Percentiles rank a stretch among this genome's conserved stretches.
These are phyloP conservation scores for Aspergillus cristatus DNA, from an alignment of 495 filamentous ascomycete genomes.

Conservation along the genomic window DNA sequence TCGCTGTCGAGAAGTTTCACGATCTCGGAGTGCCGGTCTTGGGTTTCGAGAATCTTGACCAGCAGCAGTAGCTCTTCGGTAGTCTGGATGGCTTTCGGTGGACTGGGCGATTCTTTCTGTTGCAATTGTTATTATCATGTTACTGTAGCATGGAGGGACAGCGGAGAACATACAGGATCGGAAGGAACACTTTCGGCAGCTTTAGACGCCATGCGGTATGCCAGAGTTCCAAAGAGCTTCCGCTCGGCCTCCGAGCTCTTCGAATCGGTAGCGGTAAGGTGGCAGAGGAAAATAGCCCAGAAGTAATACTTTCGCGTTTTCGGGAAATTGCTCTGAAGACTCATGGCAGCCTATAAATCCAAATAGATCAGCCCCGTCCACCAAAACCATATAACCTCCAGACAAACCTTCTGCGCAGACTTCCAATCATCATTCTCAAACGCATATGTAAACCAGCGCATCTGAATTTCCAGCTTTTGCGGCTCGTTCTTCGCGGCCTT, in stretches of 20 bases:
- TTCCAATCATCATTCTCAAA: constrained; percentile 44
- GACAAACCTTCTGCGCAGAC: constrained; percentile 46
- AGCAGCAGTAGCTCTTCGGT: constrained; percentile 48
- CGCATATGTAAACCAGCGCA: constrained; percentile 42
- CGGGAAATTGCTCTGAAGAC: constrained; percentile 49
- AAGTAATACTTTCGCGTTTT: constrained; percentile 48
- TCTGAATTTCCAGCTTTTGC: constrained; percentile 41
- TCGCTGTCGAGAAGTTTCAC: constrained; percentile 42
- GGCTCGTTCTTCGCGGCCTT: constrained; percentile 43
- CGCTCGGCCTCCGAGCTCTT: constrained; percentile 37
- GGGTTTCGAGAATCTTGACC: constrained; percentile 40
- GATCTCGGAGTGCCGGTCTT: constrained; percentile 36
- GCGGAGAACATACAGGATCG: constrained; percentile 27
- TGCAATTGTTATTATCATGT: constrained; percentile 12
- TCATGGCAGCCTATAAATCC: constrained; percentile 43
- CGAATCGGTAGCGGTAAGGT: constrained; percentile 28
- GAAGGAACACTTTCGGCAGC: constrained; percentile 42
- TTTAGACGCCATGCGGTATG: constrained; percentile 51
- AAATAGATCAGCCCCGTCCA: background rate
- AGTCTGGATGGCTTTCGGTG: constrained; percentile 43
- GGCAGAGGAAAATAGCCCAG: constrained; percentile 47
- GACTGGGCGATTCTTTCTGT: constrained; percentile 34
- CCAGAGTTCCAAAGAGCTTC: constrained; percentile 48
- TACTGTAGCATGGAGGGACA: constrained; percentile 2
- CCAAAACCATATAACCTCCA: background rate